phyloP scores from a whole-genome alignment of 352 stramenopile species.

The Phytophthora constricta region DNA sequence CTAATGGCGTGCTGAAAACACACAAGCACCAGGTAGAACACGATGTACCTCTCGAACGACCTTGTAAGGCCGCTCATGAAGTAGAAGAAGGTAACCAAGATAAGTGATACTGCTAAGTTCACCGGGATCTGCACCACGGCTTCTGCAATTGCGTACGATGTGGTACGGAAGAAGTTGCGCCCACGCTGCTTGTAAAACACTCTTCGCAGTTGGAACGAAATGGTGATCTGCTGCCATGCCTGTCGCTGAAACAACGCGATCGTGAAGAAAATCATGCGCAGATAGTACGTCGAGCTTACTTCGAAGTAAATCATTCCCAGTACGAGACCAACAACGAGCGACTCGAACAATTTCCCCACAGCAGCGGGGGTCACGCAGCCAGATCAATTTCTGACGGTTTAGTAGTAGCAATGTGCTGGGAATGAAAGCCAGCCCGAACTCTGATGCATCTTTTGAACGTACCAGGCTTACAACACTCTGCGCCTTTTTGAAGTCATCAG shows the following conservation, averaged over 20 bases:
- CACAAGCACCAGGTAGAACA: conserved; percentile 80
- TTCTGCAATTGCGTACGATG: conserved; percentile 81
- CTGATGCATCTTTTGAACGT: conserved; percentile 54
- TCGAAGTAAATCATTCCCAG: conserved; percentile 84
- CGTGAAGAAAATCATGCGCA: conserved; percentile 80
- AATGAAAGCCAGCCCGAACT: conserved; percentile 58
- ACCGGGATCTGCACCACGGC: conserved; percentile 68
- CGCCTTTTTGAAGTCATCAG: conserved; percentile 60
- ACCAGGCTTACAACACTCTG: conserved; percentile 56
- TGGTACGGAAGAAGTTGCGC: conserved; percentile 90
- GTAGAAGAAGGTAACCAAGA: conserved; percentile 82
- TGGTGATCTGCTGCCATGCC: conserved; percentile 75
- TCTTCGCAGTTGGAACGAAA: conserved; percentile 75
- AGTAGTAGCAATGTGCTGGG: conserved; percentile 56
- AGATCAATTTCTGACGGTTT: conserved; percentile 68
- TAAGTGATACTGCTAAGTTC: conserved; percentile 68
- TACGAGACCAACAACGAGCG: conserved; percentile 77
- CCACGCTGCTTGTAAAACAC: conserved; percentile 93
- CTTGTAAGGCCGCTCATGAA: conserved; percentile 88
- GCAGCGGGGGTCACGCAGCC: conserved; percentile 62
- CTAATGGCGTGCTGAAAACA: conserved; percentile 78
- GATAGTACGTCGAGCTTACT: conserved; percentile 59
- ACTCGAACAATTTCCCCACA: conserved; percentile 74
- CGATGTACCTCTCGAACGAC: conserved; percentile 74
- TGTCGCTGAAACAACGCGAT: conserved; percentile 76